Evolutionary conservation across 2,329 filamentous ascomycete genomes (phyloP), one percentile per base, ranked within the genome.

Genomic region (Alternaria alternata): DNA sequence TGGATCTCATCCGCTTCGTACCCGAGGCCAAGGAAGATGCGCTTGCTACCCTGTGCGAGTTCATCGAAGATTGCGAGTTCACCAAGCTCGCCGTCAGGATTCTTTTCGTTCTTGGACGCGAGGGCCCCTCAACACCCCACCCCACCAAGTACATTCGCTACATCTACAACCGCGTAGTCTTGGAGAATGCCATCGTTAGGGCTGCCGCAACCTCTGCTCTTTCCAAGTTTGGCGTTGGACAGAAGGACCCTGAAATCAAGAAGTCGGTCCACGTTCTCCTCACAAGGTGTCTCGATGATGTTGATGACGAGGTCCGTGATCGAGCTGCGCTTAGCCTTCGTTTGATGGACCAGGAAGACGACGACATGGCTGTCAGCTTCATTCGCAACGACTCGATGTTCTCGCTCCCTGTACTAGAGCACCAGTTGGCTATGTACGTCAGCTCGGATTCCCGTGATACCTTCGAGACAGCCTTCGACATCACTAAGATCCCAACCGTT

Each of bases 51-150:
- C 88, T 99, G 22, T 98, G 95, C 82, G 95, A 99, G 78, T 99
- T 99, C 77, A 99, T 99, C 67, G 95, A 99, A 81, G 95, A 99
- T 78, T 99, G 95, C 82, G 95, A 99, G 78, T 99, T 98, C 80
- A 97, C 95, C 28, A 99, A 99, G 82, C 86, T 99, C 64, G 94
- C 95, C 30, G 94, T 99, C 48, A 90, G 95, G 61, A 96, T 99
- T 70, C 83, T 99, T 56, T 94, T 99, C 80, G 87, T 99, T 20
- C 89, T 99, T 43, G 95, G 95, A 72, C 86, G 94, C 28, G 95
- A 99, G 82, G 95, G 95, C 0, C 95, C 95, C 65, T 96, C 95
- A 83, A 97, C 94, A 3, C 89, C 92, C 16, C 92, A 97, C 72
- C 95, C 95, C 0, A 98, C 95, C 57, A 98, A 99, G 85, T 99